Conservation (phyloP, 768 basidiomycete species). For the Calocybe indica region DNA sequence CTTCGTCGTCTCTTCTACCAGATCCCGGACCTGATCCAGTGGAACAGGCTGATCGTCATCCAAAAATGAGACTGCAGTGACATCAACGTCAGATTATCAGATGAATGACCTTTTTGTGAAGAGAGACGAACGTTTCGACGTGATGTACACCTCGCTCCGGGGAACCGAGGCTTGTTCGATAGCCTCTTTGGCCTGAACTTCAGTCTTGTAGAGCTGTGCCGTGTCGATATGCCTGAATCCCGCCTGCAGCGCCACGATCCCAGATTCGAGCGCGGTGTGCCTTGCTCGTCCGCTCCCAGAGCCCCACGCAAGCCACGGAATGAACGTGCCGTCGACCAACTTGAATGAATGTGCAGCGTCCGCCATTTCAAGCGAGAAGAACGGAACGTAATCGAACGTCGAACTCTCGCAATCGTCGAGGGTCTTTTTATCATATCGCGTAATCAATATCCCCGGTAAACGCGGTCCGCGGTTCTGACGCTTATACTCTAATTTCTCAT, state of each 20-base stretch:
- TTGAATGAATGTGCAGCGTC: slow-evolving; percentile 10
- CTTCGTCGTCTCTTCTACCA: slow-evolving; percentile 39
- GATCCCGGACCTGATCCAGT: slow-evolving; percentile 26
- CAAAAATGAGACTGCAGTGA: too few relatives aligned
- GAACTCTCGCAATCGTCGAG: too few relatives aligned
- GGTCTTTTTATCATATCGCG: too few relatives aligned
- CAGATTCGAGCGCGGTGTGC: slow-evolving; percentile 24
- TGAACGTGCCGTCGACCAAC: slow-evolving; percentile 25
- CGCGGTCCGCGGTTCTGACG: too few relatives aligned
- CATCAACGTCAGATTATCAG: too few relatives aligned
- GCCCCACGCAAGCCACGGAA: slow-evolving; percentile 48
- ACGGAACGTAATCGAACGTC: too few relatives aligned
- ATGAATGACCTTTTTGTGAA: too few relatives aligned
- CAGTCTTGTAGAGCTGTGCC: slow-evolving; percentile 43
- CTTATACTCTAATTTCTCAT: too few relatives aligned
- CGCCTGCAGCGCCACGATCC: slow-evolving; percentile 24
- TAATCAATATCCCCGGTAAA: too few relatives aligned
- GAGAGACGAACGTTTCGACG: slow-evolving; percentile 27
- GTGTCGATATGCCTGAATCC: slow-evolving; percentile 50
- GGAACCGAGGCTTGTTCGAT: slow-evolving; percentile 24
- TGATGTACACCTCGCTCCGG: slow-evolving; percentile 42
- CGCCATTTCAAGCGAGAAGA: too few relatives aligned
- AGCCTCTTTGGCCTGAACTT: slow-evolving; percentile 34
- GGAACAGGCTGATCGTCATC: slow-evolving; percentile 16
- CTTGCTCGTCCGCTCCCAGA: slow-evolving; percentile 32